Base-by-base conservation (phyloP, 176 grass and related monocot genomes). In the Juncus inflexus region DNA sequence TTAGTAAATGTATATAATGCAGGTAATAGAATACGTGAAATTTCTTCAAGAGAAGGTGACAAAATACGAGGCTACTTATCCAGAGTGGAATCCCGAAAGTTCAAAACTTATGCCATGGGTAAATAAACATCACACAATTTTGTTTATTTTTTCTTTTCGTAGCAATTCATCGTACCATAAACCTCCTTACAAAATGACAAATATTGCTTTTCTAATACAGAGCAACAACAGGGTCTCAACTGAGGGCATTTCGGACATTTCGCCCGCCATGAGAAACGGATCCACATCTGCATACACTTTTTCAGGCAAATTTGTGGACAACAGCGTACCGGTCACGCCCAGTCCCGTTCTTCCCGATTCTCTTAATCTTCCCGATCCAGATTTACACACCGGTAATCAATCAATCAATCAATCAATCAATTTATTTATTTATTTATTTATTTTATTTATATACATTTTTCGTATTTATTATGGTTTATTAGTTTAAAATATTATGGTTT, bases 1-100 rank as follows among this genome's bases (percentile, higher is more conserved):
- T 39, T 12, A 15, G 4, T 57, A 57, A 13, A 57, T 57, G 3
- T 57, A 58, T 55, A 71, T 71, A 63, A 19, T 66, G 16, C 72
- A 89, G 85, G 85, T 81, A 63, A 81, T 84, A 41, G 85, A 89
- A 69, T 89, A 89, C 61, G 62, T 81, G 58, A 89, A 89, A 50
- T 84, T 83, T 52, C 78, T 89, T 67, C 85, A 89, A 78, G 85
- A 89, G 69, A 89, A 80, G 67, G 80, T 62, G 58, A 80, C 83
- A 62, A 89, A 80, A 39, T 70, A 75, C 35, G 85, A 89, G 38
- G 11, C 67, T 57, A 58, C 77, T 12, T 78, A 64, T 66, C 52
- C 80, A 0, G 74, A 83, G 56, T 84, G 85, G 77, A 74, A 54
- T 74, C 81, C 79, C 53, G 81, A 89, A 61, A 77, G 74, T 62